Base-by-base conservation (phyloP, 345 rosid species). In the Linum trigynum region DNA sequence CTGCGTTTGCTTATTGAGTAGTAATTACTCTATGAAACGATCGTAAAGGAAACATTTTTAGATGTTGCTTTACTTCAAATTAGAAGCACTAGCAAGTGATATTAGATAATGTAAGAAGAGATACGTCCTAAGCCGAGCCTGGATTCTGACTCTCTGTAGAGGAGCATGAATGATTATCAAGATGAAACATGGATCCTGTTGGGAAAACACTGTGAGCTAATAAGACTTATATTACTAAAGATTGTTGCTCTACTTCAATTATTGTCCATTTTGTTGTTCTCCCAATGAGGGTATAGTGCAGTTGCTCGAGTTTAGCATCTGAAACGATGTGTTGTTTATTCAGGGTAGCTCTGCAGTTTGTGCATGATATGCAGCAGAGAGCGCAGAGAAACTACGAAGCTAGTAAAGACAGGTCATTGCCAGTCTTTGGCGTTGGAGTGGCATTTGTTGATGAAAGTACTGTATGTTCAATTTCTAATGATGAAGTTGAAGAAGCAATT, bases 351-450 rank as follows among this genome's bases (percentile, higher is more conserved):
- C 73, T 94, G 43, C 92, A 94, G 60, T 94, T 90, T 74, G 89
- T 94, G 35, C 95, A 90, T 55, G 95, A 84, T 73, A 69, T 90
- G 86, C 99, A 94, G 69, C 69, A 59, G 39, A 88, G 78, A 76
- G 89, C 92, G 37, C 90, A 84, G 74, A 88, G 82, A 83, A 88
- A 88, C 79, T 88, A 74, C 62, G 95, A 94, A 59, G 92, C 96
- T 0, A 80, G 95, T 71, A 81, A 80, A 59, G 95, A 94, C 66
- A 83, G 86, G 69, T 85, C 99, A 14, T 79, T 90, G 60, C 83
- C 83, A 0, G 97, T 90, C 9, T 94, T 94, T 79, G 89, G 92
- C 57, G 95, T 86, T 64, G 96, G 95, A 66, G 97, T 94, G 64
- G 88, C 87, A 23, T 88, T 85, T 75, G 70, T 94, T 23, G 90